Base-by-base conservation (phyloP, 177 flowering plant genomes). In the Vitis hybrid region DNA sequence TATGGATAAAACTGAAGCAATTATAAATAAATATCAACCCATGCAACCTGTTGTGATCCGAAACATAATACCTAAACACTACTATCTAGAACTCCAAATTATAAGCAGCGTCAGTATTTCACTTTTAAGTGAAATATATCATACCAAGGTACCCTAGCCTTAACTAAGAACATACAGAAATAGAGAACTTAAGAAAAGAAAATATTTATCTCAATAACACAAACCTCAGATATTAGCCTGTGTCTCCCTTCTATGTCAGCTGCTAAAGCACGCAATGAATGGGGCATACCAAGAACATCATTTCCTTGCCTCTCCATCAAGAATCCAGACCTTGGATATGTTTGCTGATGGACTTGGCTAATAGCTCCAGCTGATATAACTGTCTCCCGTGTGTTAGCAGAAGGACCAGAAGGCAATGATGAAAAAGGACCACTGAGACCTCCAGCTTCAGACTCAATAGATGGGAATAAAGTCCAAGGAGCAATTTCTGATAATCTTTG, bases 401-500 rank as follows among this genome's bases (percentile, higher is more conserved):
- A 76, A 65, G 82, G 66, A 20, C 71, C 84, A 17, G 88, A 63
- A 62, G 80, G 77, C 7, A 79, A 41, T 12, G 76, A 73, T n/a
- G 81, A 72, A 48, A 80, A 76, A 58, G 65, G 76, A 65, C 79
- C 81, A 81, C 77, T 81, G 21, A 61, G 87, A 58, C 61, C 68
- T 58, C 81, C 85, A 73, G 87, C 58, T 41, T 91, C 92, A 59
- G 83, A 59, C 12, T 85, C 90, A 63, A 68, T 30, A 15, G 88
- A 69, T 10, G 92, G 78, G 80, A 78, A 82, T 60, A 88, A 76
- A 53, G 87, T 73, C 83, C 91, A 85, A 13, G 89, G 85, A 59
- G 85, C 70, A 82, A 78, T 71, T 63, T 86, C 93, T 15, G 85
- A 66, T 49, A 76, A 59, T 69, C 84, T 66, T 65, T 74, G 82